A percentile compares a stretch with the other conserved stretches of the same genome.
These are phyloP conservation scores for Trichoderma koningii DNA, from an alignment of 2,329 filamentous ascomycete species.

Conservation along the genomic window DNA sequence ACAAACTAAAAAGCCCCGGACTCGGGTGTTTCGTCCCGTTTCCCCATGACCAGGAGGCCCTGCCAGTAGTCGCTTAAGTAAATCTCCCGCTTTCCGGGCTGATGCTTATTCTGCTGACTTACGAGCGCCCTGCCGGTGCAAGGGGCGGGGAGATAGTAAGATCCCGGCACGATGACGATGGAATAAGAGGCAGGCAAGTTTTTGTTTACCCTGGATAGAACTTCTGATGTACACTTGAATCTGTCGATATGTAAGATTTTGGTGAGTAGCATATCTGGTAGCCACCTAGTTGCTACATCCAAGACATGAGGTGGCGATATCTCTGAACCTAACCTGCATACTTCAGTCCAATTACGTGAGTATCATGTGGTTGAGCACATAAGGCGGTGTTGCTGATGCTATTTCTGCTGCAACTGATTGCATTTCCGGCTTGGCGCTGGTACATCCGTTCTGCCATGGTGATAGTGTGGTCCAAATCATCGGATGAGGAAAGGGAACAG, in stretches of 20 bases:
- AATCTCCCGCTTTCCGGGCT: conserved; percentile 7
- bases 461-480: not conserved
- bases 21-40: not conserved
- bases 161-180: not conserved
- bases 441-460: not conserved
- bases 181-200: not conserved
- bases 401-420: not conserved
- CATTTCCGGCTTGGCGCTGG: not conserved
- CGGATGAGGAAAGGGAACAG: not conserved
- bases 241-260: not conserved
- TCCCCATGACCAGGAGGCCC: not conserved
- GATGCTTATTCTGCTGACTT: conserved; percentile 16
- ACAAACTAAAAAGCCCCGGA: not conserved
- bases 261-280: too few relatives aligned
- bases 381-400: not conserved
- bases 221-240: not conserved
- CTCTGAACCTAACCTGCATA: too few relatives aligned
- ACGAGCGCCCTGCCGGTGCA: not conserved
- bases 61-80: not conserved
- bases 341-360: too few relatives aligned
- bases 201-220: not conserved
- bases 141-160: not conserved
- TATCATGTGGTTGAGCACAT: not conserved
- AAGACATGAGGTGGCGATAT: too few relatives aligned
- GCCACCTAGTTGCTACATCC: too few relatives aligned